Base-by-base conservation (phyloP, 1,139 yeast genomes). In the Yamadazyma sp. region DNA sequence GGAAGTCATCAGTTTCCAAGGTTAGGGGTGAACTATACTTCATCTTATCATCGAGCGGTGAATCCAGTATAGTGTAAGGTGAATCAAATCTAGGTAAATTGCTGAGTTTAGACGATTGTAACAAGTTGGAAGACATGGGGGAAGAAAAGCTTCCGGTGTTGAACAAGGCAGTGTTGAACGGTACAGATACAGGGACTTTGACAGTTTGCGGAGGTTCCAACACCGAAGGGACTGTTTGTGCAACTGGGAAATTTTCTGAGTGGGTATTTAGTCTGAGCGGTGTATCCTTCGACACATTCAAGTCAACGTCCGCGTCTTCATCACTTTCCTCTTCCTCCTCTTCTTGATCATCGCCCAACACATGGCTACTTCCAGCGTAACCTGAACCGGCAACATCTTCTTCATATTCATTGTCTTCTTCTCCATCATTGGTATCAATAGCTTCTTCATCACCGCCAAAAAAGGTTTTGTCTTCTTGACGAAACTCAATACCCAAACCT, bases 261-360 rank as follows among this genome's bases (percentile, higher is more conserved):
- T 43, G 48, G 1, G 59, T 60, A 41, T 66, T 66, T 27, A 67
- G 52, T 39, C 53, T 61, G 33, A 66, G 50, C 0, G 70, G 66
- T n/a, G 40, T 31, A 14, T 44, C 48, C 29, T 43, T 50, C 6
- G 36, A 42, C 20, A 38, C 18, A 46, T 49, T 49, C 4, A 45
- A 47, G 23, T 54, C 66, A 28, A 62, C 69, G 40, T 65, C 74
- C 23, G 57, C 71, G 36, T 62, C 71, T 48, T 67, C 60, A 42
- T 66, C 70, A 32, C 67, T 71, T 25, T 47, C 52, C 18, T 51
- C 54, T 4, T 38, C 48, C 4, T 40, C 45, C 5, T 42, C 46
- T 4, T 45, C 44, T 16, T 57, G 46, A 17, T 15, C 31, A 3
- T 35, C 43, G 3, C 36, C 46, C 8, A 20, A n/a, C 3, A 13